These are phyloP conservation scores for Lecanicillium sp. DNA, from an alignment of 2,329 filamentous ascomycete genomes.

Conservation along the genomic window DNA sequence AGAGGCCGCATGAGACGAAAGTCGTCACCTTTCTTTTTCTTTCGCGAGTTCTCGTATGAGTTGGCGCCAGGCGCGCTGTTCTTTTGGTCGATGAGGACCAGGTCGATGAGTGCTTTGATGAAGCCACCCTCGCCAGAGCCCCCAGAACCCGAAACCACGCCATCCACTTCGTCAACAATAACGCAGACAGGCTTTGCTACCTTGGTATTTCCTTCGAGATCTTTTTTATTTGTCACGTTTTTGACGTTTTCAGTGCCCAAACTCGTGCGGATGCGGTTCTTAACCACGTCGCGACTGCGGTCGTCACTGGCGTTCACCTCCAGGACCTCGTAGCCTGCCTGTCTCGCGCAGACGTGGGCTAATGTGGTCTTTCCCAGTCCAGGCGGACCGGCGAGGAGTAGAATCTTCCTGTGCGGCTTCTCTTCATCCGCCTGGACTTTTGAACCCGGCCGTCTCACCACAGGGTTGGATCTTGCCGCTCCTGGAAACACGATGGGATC, in stretches of 20 bases:
- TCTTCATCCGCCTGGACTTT: conserved; percentile 55
- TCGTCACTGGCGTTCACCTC: conserved; percentile 99
- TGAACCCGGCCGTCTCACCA: conserved; percentile 35
- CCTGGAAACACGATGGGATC: conserved; percentile 88
- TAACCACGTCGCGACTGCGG: conserved; percentile 81
- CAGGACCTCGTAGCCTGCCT: conserved; percentile 92
- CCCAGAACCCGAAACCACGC: conserved; percentile 76
- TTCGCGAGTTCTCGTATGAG: conserved; percentile 22
- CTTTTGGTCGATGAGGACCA: conserved; percentile 80
- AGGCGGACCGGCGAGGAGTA: conserved; percentile 85
- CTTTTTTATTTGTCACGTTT: conserved; percentile 55
- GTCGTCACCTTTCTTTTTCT: conserved; percentile 73
- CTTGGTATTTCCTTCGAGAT: conserved; percentile 54
- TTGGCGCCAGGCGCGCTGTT: conserved; percentile 43
- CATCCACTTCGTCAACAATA: conserved; percentile 93
- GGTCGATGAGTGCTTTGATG: conserved; percentile 87
- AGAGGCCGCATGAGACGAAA: conserved; percentile 84
- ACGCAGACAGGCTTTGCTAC: conserved; percentile 84
- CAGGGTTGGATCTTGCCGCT: conserved; percentile 52
- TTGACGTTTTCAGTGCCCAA: conserved; percentile 93
- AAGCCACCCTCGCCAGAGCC: conserved; percentile 85
- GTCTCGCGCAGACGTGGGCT: conserved; percentile 89
- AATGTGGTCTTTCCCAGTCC: conserved; percentile 94
- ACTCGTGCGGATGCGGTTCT: conserved; percentile 82
- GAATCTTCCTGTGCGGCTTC: conserved; percentile 75